phyloP scores from a whole-genome alignment of 1,284 basidiomycete species.

The Pseudozyma thailandica region DNA sequence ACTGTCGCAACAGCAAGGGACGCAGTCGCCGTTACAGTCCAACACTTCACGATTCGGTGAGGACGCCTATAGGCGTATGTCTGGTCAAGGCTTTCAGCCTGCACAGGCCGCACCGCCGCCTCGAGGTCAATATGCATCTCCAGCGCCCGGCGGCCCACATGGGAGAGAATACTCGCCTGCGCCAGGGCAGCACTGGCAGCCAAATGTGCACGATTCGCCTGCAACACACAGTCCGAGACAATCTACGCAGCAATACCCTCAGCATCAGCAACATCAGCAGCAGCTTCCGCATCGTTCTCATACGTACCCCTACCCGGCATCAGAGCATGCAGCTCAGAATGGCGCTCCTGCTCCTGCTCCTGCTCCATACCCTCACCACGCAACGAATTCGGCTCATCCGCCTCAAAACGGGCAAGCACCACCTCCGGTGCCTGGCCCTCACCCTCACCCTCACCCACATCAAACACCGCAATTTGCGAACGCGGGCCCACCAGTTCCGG shows the following conservation, averaged over 20 bases:
- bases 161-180: constrained; percentile 1
- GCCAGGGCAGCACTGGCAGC: constrained; percentile 16
- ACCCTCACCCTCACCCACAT: no score
- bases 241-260: constrained; percentile 12
- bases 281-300: constrained; percentile 22
- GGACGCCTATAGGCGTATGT: constrained; percentile 12
- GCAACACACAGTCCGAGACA: no score
- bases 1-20: neutral
- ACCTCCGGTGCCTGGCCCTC: constrained; percentile 13
- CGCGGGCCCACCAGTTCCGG: neutral
- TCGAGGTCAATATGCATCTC: constrained; percentile 9
- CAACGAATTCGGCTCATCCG: neutral
- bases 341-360: neutral
- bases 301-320: constrained; percentile 18
- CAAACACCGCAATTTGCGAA: no score
- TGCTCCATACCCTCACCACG: neutral
- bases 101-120: constrained; percentile 1
- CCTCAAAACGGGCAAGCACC: constrained; percentile 2
- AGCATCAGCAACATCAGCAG: constrained; percentile 16
- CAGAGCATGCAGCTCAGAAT: constrained; percentile 8
- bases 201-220: constrained; percentile 1
- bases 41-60: constrained; percentile 4
- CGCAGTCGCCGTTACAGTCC: constrained; percentile 20
- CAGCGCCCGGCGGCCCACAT: neutral
- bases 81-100: constrained; percentile 7